phyloP scores from a whole-genome alignment of 2,329 filamentous ascomycete genomes.

The Paecilomyces formosus region DNA sequence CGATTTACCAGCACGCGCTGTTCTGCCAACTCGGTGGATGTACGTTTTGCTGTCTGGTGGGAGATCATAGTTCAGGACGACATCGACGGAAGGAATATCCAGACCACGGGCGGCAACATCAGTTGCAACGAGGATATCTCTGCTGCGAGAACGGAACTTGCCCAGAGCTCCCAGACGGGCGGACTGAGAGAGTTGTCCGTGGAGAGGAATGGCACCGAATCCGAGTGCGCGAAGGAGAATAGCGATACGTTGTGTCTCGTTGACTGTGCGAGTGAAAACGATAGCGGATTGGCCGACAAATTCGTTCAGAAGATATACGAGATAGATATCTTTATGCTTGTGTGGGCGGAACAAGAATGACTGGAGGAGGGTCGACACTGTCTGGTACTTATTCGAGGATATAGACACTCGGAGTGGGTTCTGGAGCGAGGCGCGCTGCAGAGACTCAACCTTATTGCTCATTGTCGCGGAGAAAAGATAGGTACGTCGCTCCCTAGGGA shows the following conservation, averaged over 20 bases:
- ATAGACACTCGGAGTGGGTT: constrained; percentile 80
- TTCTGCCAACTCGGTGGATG: constrained; percentile 81
- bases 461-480: constrained; percentile 94
- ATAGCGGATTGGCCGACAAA: constrained; percentile 80
- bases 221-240: constrained; percentile 77
- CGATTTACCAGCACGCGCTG: constrained; percentile 76
- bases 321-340: constrained; percentile 80
- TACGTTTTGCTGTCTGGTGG: constrained; percentile 84
- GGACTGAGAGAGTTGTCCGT: constrained; percentile 85
- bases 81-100: constrained; percentile 85
- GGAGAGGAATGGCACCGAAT: constrained; percentile 83
- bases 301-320: constrained; percentile 80
- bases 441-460: constrained; percentile 82
- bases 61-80: constrained; percentile 80
- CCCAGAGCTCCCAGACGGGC: constrained; percentile 78
- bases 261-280: constrained; percentile 86
- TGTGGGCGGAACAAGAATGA: constrained; percentile 81
- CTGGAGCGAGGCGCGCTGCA: constrained; percentile 80
- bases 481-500: constrained; percentile 66
- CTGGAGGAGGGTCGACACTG: constrained; percentile 80
- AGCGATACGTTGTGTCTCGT: constrained; percentile 79
- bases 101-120: constrained; percentile 91
- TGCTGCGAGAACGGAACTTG: constrained; percentile 76
- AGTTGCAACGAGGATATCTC: constrained; percentile 83
- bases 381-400: constrained; percentile 72